Evolutionary conservation across 352 stramenopile genomes (phyloP), one percentile per base, ranked within the genome.

Genomic region (Phytophthora foliorum): DNA sequence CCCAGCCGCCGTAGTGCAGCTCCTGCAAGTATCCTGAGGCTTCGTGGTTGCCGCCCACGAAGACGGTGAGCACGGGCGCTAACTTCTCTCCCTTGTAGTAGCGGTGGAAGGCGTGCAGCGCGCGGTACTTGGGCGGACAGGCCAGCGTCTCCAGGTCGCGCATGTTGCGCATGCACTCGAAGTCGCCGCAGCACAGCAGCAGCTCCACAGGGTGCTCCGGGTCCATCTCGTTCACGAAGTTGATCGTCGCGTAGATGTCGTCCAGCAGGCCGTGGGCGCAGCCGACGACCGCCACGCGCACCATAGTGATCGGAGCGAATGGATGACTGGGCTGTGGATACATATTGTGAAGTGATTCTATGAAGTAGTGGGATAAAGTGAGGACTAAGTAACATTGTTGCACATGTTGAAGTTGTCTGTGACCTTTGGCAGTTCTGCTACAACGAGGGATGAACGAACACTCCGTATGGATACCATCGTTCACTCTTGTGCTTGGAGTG

Each of bases 1-100:
- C 94, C 94, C 96, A 99, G 11, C 98, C 98, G 24, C 98, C 98
- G 73, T 99, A 99, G 67, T 98, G 91, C 32, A 99, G 84, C 69
- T 99, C 97, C 66, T 99, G 89, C 17, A 99, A 79, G 51, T 98
- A 97, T 60, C 98, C 98, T 10, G 95, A 99, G 16, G 97, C 97
- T 77, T 99, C 98, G 77, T 99, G 98, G 87, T 99, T 99, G 24
- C 98, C 98, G 29, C 97, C 98, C 31, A 99, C 92, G 74, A 99
- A 99, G 16, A 99, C 80, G 4, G 97, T 99, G 32, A 98, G 80
- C 55, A 99, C 91, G 5, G 97, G 97, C 41, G 97, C 97, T 7
- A 75, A 72, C 66, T 97, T 97, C 50, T 91, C 83, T 41, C 96
- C 94, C 46, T 82, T 93, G 77, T 99, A 99, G 76, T 99, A 99